These are phyloP conservation scores for Lepraria neglecta DNA, from an alignment of 495 filamentous ascomycete genomes.

Conservation along the genomic window DNA sequence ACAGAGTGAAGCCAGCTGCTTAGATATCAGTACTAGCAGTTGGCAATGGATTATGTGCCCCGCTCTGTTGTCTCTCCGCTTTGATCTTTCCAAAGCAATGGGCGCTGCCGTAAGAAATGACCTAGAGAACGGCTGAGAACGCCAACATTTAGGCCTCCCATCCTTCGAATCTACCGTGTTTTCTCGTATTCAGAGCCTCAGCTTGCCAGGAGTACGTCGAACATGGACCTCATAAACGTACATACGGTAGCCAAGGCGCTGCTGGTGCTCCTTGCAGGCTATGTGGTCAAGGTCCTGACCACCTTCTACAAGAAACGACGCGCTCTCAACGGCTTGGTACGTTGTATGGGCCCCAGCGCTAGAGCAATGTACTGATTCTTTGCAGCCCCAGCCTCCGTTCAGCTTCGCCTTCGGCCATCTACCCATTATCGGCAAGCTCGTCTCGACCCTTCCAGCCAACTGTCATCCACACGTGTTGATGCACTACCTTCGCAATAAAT, in stretches of 20 bases:
- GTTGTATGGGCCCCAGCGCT: neutral
- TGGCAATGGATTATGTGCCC: too few relatives aligned
- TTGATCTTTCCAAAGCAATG: too few relatives aligned
- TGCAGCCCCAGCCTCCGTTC: conserved; percentile 23
- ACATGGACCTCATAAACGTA: neutral
- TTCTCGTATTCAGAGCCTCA: neutral
- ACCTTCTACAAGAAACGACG: conserved; percentile 13
- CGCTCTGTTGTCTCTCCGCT: too few relatives aligned
- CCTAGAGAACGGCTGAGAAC: neutral
- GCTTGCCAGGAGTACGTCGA: neutral
- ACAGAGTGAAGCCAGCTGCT: too few relatives aligned
- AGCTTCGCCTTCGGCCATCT: conserved; percentile 20
- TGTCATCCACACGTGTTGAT: conserved; percentile 28
- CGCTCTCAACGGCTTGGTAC: conserved; percentile 16
- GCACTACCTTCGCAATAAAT: conserved; percentile 14
- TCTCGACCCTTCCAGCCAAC: conserved; percentile 17
- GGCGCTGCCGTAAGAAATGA: neutral
- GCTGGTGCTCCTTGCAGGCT: neutral
- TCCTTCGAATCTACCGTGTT: neutral
- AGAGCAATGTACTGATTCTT: neutral
- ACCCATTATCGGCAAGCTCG: conserved; percentile 15
- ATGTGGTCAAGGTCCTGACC: conserved; percentile 12
- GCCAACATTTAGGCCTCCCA: neutral
- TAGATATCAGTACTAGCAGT: too few relatives aligned
- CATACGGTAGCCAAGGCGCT: neutral